Base-by-base conservation (phyloP, 2,329 filamentous ascomycete species). In the Pezicula neosporulosa region DNA sequence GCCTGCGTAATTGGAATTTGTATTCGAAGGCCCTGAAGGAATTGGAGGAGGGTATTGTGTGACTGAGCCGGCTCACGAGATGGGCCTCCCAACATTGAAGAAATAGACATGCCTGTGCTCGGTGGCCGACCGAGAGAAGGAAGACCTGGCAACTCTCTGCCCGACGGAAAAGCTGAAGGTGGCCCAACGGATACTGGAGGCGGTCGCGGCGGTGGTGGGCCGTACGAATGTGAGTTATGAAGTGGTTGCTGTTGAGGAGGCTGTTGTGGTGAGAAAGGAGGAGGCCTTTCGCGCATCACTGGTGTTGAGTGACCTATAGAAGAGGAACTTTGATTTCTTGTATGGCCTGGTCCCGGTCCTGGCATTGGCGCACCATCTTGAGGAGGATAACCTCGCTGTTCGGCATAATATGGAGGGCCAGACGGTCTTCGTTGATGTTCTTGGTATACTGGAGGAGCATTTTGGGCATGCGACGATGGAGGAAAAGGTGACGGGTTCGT, bases 1-100 rank as follows among this genome's bases (percentile, higher is more conserved):
- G 63, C 70, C 41, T 63, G 69, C 12, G 70, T 72, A 56, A 67
- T 74, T 50, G 65, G 76, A 50, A 44, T 48, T 61, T 36, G 56
- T 56, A 30, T 13, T 16, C 38, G 64, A 56, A 24, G 62, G 64
- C 33, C 66, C 62, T 39, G 67, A 63, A 4, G 56, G 59, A 19
- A 71, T 65, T 38, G 71, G 69, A 49, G 77, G 76, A 54, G 74
- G 73, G 58, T 77, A 73, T 52, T 80, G 73, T 80, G 73, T 46
- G 74, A 69, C 48, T 67, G 68, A 47, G 68, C 66, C 56, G 74
- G 73, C 67, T 76, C 75, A 65, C 68, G 68, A 44, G 75, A 62
- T 59, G 78, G 76, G 12, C 73, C 74, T 53, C 84, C 85, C 53
- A 89, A 77, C 69, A 89, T 81, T 42, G 85, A 85, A n/a, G 83